Base-by-base conservation (phyloP, 495 filamentous ascomycete genomes). In the Recurvomyces mirabilis region DNA sequence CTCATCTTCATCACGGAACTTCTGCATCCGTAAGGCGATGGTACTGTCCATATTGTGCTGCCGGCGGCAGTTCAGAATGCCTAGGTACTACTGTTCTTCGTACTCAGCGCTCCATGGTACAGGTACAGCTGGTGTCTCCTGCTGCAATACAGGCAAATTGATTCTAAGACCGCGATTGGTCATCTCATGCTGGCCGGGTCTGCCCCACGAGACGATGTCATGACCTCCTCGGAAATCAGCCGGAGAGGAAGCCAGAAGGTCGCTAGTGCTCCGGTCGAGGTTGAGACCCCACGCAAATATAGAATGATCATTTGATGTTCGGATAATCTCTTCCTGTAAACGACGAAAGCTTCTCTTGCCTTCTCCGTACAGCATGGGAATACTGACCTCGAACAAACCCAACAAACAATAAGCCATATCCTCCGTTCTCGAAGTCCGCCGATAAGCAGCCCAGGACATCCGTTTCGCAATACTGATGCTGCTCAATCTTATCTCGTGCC, bases 351-450 rank as follows among this genome's bases (percentile, higher is more conserved):
- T 43, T 19, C 23, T 29, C 4, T 43, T 12, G 0, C 50, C 46
- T 24, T 53, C 50, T 0, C 46, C 50, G 40, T 53, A 50, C 6
- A 53, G 28, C 28, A 53, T 30, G 3, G 50, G 50, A 46, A 53
- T 53, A 9, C 49, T 53, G 1, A 53, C 39, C 18, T 37, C 46
- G 28, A 53, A 53, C 12, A 53, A 11, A 10, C 50, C 50, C 26
- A 53, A 18, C 33, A 36, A 36, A 15, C 33, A 36, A 17, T 36
- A 36, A 7, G 33, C 33, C 33, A 9, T 36, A 17, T 36, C 33
- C 17, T 36, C 33, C 7, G 17, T 6, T 6, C 33, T 7, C 7
- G 15, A n/a, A 9, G 33, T 36, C 7, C 6, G 9, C 9, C 33
- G 33, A 13, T 36, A 7, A 7, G 33, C 11, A 15, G 33, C 33